phyloP scores from a whole-genome alignment of 305 asterid species.

The Solanum aculeatissimum region DNA sequence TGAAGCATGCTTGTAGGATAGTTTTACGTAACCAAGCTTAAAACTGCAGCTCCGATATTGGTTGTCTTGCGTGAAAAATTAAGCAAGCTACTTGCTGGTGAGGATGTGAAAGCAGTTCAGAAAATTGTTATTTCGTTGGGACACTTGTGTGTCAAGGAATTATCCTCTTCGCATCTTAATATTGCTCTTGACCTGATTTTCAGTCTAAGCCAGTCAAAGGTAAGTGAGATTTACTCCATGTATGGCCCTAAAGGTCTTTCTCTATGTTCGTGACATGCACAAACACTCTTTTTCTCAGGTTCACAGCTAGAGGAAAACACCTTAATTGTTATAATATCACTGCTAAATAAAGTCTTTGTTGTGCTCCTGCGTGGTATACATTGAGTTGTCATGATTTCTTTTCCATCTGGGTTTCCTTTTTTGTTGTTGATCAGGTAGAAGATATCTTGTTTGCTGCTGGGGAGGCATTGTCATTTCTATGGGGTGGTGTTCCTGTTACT shows the following conservation, averaged over 20 bases:
- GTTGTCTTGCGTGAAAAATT: constrained; percentile 47
- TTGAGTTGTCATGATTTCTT: neutral
- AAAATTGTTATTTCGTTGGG: constrained; percentile 79
- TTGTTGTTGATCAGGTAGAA: constrained; percentile 55
- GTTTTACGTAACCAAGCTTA: neutral
- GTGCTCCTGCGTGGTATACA: neutral
- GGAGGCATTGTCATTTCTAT: constrained; percentile 93
- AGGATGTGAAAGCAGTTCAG: constrained; percentile 89
- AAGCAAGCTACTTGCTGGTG: constrained; percentile 70
- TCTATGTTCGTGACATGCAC: neutral
- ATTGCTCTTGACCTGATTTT: constrained; percentile 80
- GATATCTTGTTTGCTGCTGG: constrained; percentile 98
- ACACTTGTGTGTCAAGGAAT: constrained; percentile 82
- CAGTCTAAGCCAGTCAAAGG: constrained; percentile 88
- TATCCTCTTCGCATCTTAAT: constrained; percentile 45
- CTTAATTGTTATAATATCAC: neutral
- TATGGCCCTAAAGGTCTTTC: neutral
- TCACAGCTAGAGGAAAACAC: neutral
- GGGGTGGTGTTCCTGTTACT: constrained; percentile 99
- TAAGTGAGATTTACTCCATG: constrained; percentile 15
- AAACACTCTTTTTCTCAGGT: neutral
- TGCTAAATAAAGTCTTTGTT: neutral
- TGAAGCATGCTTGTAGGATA: neutral
- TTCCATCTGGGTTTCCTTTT: constrained; percentile 6
- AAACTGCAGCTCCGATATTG: constrained; percentile 60